Percentiles rank a stretch among this genome's conserved stretches.
phyloP scores from a whole-genome alignment of 768 basidiomycete genomes.

The Pleurotus cornucopiae region DNA sequence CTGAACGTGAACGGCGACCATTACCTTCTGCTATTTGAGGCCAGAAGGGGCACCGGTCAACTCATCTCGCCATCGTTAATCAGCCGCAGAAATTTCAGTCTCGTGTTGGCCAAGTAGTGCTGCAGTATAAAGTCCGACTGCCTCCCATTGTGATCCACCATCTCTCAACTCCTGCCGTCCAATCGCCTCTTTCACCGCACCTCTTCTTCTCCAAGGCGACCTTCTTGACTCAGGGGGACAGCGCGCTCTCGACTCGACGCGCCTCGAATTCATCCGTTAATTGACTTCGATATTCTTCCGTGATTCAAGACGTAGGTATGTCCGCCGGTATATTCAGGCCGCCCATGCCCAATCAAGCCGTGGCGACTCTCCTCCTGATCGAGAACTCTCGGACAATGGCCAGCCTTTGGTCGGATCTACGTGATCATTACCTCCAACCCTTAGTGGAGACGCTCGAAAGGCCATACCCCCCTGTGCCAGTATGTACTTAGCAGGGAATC shows the following conservation, averaged over 20 bases:
- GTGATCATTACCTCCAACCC: conserved; percentile 38
- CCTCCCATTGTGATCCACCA: conserved; percentile 8
- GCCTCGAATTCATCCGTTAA: conserved; percentile 16
- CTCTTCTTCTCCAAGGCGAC: not conserved
- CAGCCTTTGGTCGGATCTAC: conserved; percentile 43
- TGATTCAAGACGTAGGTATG: conserved; percentile 2
- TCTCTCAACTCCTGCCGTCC: conserved; percentile 3
- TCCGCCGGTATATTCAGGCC: conserved; percentile 16
- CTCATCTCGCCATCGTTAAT: conserved; percentile 9
- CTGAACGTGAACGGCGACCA: no score
- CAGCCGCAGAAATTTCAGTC: conserved; percentile 7
- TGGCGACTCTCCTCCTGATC: conserved; percentile 41
- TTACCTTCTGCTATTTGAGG: not conserved
- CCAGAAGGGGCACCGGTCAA: conserved; percentile 1
- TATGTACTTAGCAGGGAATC: conserved; percentile 22
- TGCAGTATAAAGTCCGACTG: conserved; percentile 8
- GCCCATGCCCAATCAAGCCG: conserved; percentile 24
- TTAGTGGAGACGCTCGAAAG: conserved; percentile 37
- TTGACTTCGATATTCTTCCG: conserved; percentile 10
- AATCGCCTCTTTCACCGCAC: conserved; percentile 1
- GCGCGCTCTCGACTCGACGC: not conserved
- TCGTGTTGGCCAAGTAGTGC: conserved; percentile 6
- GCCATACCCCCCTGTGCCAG: conserved; percentile 34
- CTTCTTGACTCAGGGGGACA: conserved; percentile 6
- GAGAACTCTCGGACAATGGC: conserved; percentile 51